A percentile compares a stretch with the other conserved stretches of the same genome.
phyloP scores from a whole-genome alignment of 2,329 filamentous ascomycete genomes.

The Graphium sp. region DNA sequence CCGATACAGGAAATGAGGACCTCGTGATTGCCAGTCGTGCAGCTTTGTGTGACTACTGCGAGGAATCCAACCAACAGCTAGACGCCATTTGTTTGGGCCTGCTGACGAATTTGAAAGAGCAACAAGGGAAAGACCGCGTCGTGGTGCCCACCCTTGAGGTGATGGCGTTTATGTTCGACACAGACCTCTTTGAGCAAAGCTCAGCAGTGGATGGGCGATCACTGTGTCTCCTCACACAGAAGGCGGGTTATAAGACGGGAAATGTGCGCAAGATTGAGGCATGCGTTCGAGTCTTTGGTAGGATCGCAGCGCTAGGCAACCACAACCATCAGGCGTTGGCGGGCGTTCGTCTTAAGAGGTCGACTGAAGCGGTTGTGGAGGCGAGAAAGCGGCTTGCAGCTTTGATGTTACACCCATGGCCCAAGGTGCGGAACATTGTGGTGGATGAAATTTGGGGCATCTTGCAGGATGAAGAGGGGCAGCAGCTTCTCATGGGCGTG shows the following conservation, averaged over 20 bases:
- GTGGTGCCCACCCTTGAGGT: slow-evolving; percentile 63
- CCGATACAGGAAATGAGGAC: slow-evolving; percentile 63
- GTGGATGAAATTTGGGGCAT: slow-evolving; percentile 43
- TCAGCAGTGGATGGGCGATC: slow-evolving; percentile 25
- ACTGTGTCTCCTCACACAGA: slow-evolving; percentile 57
- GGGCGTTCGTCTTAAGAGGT: slow-evolving; percentile 5
- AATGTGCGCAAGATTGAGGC: slow-evolving; percentile 71
- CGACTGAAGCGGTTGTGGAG: slow-evolving; percentile 18
- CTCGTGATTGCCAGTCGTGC: slow-evolving; percentile 52
- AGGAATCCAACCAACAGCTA: slow-evolving; percentile 18
- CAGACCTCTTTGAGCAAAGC: slow-evolving; percentile 25
- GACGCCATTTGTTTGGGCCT: slow-evolving; percentile 32
- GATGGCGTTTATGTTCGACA: slow-evolving; percentile 60
- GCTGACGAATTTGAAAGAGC: slow-evolving; percentile 31
- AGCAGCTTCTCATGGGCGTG: slow-evolving; percentile 25
- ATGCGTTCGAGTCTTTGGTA: slow-evolving; percentile 64
- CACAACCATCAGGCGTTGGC: slow-evolving; percentile 3
- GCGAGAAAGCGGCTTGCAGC: slow-evolving; percentile 53
- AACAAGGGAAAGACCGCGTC: slow-evolving; percentile 49
- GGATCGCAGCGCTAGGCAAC: slow-evolving; percentile 30
- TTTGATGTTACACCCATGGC: slow-evolving; percentile 70
- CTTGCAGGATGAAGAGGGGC: slow-evolving; percentile 12
- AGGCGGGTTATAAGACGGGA: slow-evolving; percentile 65
- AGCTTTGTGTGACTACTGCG: slow-evolving; percentile 42
- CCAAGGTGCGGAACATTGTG: slow-evolving; percentile 45